phyloP scores from a whole-genome alignment of 2,329 filamentous ascomycete species.

The Alternaria solani region DNA sequence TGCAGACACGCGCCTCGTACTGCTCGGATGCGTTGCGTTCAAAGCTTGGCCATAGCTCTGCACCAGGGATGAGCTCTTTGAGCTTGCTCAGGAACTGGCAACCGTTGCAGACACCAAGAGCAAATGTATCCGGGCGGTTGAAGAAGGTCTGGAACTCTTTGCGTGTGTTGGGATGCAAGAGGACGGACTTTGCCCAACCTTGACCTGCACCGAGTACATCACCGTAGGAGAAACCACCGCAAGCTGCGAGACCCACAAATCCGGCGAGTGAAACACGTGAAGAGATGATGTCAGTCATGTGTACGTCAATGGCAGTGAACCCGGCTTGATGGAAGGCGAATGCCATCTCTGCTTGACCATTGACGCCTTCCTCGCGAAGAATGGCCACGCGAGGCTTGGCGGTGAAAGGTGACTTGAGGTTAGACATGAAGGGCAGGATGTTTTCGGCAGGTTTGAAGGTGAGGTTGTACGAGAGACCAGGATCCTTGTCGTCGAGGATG shows the following conservation, averaged over 20 bases:
- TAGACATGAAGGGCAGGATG: constrained; percentile 72
- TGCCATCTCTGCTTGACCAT: constrained; percentile 96
- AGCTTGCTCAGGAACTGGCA: constrained; percentile 92
- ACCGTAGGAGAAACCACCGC: constrained; percentile 95
- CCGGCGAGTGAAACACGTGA: constrained; percentile 79
- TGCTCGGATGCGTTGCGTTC: constrained; percentile 85
- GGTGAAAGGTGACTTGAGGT: constrained; percentile 67
- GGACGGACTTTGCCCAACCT: constrained; percentile 93
- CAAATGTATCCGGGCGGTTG: constrained; percentile 85
- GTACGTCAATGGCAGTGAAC: constrained; percentile 90
- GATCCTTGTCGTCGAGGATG: constrained; percentile 77
- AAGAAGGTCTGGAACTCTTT: constrained; percentile 87
- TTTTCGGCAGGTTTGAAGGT: constrained; percentile 81
- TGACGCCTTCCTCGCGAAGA: constrained; percentile 92
- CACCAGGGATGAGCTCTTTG: constrained; percentile 85
- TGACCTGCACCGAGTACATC: constrained; percentile 93
- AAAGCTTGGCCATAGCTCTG: constrained; percentile 82
- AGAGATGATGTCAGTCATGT: constrained; percentile 92
- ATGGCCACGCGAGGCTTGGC: constrained; percentile 83
- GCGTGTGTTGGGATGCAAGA: constrained; percentile 79
- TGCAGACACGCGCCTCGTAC: constrained; percentile 86
- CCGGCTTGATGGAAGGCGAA: constrained; percentile 92
- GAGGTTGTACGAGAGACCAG: constrained; percentile 84
- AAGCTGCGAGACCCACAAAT: constrained; percentile 91
- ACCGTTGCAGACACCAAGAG: constrained; percentile 94